These are phyloP conservation scores for Rutstroemia sydowiana DNA, from an alignment of 2,329 filamentous ascomycete species.

Conservation along the genomic window DNA sequence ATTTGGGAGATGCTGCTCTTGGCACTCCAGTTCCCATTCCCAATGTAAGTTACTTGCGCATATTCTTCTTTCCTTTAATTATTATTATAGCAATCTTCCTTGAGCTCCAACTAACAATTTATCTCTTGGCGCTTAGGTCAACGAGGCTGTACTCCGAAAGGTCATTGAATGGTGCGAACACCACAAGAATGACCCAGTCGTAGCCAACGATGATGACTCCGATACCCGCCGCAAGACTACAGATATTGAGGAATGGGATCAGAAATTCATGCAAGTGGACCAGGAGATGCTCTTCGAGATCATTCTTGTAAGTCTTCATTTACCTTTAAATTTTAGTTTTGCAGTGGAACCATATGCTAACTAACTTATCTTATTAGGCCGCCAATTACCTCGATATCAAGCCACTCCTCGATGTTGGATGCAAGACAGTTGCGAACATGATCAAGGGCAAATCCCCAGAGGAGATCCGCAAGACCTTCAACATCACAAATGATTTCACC, in stretches of 20 bases:
- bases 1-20: conserved; percentile 61
- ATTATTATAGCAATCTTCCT: neutral
- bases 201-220: conserved; percentile 77
- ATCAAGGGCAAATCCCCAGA: conserved; percentile 99
- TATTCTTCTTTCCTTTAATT: neutral
- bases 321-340: neutral
- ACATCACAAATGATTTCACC: conserved; percentile 99
- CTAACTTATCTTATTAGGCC: conserved; percentile 52
- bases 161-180: conserved; percentile 98
- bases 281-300: conserved; percentile 99
- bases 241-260: conserved; percentile 98
- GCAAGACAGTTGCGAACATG: conserved; percentile 99
- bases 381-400: conserved; percentile 99
- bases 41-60: conserved; percentile 53
- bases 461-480: conserved; percentile 99
- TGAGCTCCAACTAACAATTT: neutral
- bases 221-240: conserved; percentile 97
- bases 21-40: conserved; percentile 66
- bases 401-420: conserved; percentile 91
- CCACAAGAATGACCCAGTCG: conserved; percentile 83
- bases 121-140: conserved; percentile 50
- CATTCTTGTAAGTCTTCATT: conserved; percentile 63
- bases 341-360: neutral
- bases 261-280: conserved; percentile 99
- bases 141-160: conserved; percentile 88